Percentiles rank a stretch among this genome's conserved stretches.
Evolutionary conservation across 495 filamentous ascomycete species (phyloP).

Genomic region (Aspergillus baeticus): DNA sequence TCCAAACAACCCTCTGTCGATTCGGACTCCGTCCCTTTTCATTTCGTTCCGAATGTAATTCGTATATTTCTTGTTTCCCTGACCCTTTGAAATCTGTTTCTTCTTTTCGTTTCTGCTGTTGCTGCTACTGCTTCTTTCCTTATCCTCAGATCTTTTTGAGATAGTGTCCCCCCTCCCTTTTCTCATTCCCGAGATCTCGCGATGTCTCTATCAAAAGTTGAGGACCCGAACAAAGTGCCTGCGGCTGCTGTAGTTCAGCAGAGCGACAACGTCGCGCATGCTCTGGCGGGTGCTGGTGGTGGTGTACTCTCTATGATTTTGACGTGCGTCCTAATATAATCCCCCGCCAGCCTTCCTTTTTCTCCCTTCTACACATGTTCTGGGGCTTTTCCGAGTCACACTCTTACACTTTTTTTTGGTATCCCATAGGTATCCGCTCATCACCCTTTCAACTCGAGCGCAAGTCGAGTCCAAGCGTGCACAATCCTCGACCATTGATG

Average conservation of each 20-base stretch:
- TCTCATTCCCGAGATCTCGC: not conserved
- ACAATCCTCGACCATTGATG: constrained; percentile 74
- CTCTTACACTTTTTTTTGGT: constrained; percentile 8
- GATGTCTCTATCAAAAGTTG: constrained; percentile 42
- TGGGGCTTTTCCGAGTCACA: too few species aligned
- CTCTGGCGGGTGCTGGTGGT: constrained; percentile 83
- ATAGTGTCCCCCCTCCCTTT: not conserved
- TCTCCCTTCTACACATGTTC: too few species aligned
- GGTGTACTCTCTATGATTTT: constrained; percentile 93
- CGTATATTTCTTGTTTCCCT: constrained; percentile 15
- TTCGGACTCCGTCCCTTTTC: not conserved
- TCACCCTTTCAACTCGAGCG: constrained; percentile 95
- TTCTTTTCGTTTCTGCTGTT: not conserved
- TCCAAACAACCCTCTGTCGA: constrained; percentile 31
- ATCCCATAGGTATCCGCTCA: constrained; percentile 76
- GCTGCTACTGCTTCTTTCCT: constrained; percentile 11
- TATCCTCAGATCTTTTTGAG: constrained; percentile 4
- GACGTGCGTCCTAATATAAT: too few species aligned
- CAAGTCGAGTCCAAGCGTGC: constrained; percentile 96
- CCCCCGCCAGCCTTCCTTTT: too few species aligned
- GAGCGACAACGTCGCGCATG: constrained; percentile 89
- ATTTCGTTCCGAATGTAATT: constrained; percentile 9
- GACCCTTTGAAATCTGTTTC: constrained; percentile 8
- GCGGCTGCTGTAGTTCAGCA: constrained; percentile 58
- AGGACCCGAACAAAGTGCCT: constrained; percentile 34